Evolutionary conservation across 2,329 filamentous ascomycete genomes (phyloP).

Genomic region (Monosporascus sp.): DNA sequence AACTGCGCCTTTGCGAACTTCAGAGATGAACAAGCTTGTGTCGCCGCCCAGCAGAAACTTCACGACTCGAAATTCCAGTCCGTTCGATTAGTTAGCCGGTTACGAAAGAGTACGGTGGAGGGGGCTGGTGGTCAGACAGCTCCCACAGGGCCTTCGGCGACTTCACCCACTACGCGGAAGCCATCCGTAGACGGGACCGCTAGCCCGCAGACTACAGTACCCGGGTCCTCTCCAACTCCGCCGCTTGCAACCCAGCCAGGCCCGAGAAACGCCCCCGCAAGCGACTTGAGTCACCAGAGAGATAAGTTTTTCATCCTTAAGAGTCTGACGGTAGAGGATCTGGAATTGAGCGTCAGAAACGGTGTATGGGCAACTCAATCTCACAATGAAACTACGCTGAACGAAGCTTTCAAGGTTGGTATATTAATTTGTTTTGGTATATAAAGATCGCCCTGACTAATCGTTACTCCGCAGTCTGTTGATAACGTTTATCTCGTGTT

Average conservation of each 20-base stretch:
- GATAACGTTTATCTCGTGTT: slow-evolving; percentile 91
- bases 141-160: slow-evolving; percentile 50
- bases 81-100: slow-evolving; percentile 77
- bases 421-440: neutral
- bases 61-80: slow-evolving; percentile 89
- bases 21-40: slow-evolving; percentile 71
- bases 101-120: slow-evolving; percentile 53
- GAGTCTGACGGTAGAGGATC: slow-evolving; percentile 83
- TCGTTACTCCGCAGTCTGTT: slow-evolving; percentile 49
- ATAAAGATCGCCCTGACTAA: slow-evolving; percentile 4
- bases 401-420: slow-evolving; percentile 72
- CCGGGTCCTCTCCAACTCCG: slow-evolving; percentile 6
- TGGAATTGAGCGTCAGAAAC: slow-evolving; percentile 82
- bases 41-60: slow-evolving; percentile 73
- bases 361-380: slow-evolving; percentile 92
- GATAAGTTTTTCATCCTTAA: slow-evolving; percentile 92
- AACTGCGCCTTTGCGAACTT: slow-evolving; percentile 98
- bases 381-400: slow-evolving; percentile 83
- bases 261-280: slow-evolving; percentile 6
- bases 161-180: slow-evolving; percentile 22
- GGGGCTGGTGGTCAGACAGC: slow-evolving; percentile 41
- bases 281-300: slow-evolving; percentile 32
- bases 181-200: slow-evolving; percentile 11
- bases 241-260: slow-evolving; percentile 12
- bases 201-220: slow-evolving; percentile 7